Evolutionary conservation across 106 monocot species (phyloP), one percentile per base, ranked within the genome.

Genomic region (Dioscorea alata): DNA sequence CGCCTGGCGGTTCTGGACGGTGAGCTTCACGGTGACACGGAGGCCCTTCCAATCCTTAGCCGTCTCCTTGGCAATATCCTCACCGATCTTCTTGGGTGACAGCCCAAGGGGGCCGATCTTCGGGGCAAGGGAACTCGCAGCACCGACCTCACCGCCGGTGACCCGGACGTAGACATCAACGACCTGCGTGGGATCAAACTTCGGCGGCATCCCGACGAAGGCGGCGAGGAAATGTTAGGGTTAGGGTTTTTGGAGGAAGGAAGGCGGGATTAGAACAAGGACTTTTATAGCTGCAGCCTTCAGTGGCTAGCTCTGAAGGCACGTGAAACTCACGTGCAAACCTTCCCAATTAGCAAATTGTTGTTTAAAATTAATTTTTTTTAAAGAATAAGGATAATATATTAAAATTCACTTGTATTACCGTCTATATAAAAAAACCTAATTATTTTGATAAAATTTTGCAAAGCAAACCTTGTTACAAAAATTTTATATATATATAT

Each of bases 41-140:
- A 79, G 79, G 49, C 79, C 79, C 79, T 79, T 79, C 79, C 79
- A 79, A 42, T 79, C 79, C 73, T 74, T 79, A 15, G 79, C 79
- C 49, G 79, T 79, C 73, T 79, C 79, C 79, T 79, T 79, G 48
- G 79, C 79, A 68, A 79, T 79, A 63, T 79, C 79, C 68, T 79
- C 79, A n/a, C 79, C 79, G 73, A 79, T 57, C 71, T 79, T 79
- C 63, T 79, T 74, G 10, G 79, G 79, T 25, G 79, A 79, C 33
- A 79, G 73, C 23, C 79, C 79, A 19, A 79, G 69, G 4, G 75
- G 57, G 4, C 66, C 71, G 71, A 71, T 71, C 60, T 71, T 71
- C 4, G 71, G 71, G 12, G 71, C 71, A 1, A 71, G 60, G 23
- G 74, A 74, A 14, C 59, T 66, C 4, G 74, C 66, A 25, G 74